These are phyloP conservation scores for Aspergillus pseudoviridinutans DNA, from an alignment of 2,329 filamentous ascomycete species.

Conservation along the genomic window DNA sequence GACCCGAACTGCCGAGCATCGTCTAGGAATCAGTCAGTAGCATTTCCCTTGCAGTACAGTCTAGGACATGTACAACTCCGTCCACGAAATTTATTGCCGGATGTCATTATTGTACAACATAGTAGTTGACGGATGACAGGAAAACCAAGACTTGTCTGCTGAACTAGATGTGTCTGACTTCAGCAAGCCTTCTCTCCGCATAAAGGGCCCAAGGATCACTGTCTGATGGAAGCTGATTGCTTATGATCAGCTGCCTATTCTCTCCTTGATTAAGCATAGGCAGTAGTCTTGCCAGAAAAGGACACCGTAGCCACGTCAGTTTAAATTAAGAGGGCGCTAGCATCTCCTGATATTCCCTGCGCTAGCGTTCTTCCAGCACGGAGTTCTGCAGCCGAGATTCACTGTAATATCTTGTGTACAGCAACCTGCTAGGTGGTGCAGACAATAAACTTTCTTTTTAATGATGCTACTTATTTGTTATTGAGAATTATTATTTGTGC, in stretches of 20 bases:
- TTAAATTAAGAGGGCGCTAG: too few species aligned
- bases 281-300: not conserved
- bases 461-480: not conserved
- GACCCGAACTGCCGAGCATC: too few species aligned
- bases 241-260: too few species aligned
- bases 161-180: too few species aligned
- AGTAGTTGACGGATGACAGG: too few species aligned
- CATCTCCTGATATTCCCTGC: not conserved
- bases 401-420: not conserved
- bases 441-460: not conserved
- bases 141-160: too few species aligned
- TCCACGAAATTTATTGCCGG: too few species aligned
- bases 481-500: not conserved
- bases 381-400: not conserved
- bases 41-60: not conserved
- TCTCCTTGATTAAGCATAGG: not conserved
- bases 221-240: too few species aligned
- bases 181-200: too few species aligned
- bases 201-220: too few species aligned
- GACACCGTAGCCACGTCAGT: not conserved
- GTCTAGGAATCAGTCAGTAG: not conserved
- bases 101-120: too few species aligned
- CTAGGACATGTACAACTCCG: too few species aligned
- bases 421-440: not conserved
- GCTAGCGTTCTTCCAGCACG: not conserved